Base-by-base conservation (phyloP, 805 yeast genomes). In the Lipomyces spencermartinsiae region DNA sequence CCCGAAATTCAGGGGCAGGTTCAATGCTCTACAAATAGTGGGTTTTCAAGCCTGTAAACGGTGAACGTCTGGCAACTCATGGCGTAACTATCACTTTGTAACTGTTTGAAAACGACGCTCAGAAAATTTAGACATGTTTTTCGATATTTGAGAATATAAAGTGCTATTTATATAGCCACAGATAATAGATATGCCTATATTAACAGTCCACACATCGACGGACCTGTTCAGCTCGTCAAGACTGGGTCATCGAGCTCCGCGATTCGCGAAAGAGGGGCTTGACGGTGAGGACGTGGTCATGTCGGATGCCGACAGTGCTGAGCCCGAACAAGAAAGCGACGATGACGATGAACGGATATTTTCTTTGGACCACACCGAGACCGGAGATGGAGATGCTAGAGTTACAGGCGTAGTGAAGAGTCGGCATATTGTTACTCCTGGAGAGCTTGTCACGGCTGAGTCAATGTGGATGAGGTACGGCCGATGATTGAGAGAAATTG, bases 381-480 rank as follows among this genome's bases (percentile, higher is more conserved):
- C 12, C 19, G 60, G 37, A 10, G 59, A 60, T 22, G 67, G 63
- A 10, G 65, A 55, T 19, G 62, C 71, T 31, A 19, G 62, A 34
- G 53, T 58, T 8, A 59, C 60, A 1, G 71, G 72, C 5, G 67
- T 67, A 4, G 66, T 68, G 22, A 57, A 63, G 22, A 69, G 72
- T n/a, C 51, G 58, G 49, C 79, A 80, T 1, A 73, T 95, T 9
- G 97, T 94, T 22, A 92, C 98, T 0, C 99, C 99, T 0, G 99
- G 99, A 9, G 98, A 95, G 77, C 80, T 93, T 61, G 91, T 95
- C n/a, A 95, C 98, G 0, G 95, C 91, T 73, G 98, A 95, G 75
- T 91, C 97, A 6, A 85, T 89, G 1, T 95, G 98, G 98, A 95
- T 95, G 99, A 86, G 73, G 72, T 69, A 22, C 7, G 65, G 12